Base-by-base conservation (phyloP, 2,329 filamentous ascomycete genomes). In the Colletotrichum salicis region DNA sequence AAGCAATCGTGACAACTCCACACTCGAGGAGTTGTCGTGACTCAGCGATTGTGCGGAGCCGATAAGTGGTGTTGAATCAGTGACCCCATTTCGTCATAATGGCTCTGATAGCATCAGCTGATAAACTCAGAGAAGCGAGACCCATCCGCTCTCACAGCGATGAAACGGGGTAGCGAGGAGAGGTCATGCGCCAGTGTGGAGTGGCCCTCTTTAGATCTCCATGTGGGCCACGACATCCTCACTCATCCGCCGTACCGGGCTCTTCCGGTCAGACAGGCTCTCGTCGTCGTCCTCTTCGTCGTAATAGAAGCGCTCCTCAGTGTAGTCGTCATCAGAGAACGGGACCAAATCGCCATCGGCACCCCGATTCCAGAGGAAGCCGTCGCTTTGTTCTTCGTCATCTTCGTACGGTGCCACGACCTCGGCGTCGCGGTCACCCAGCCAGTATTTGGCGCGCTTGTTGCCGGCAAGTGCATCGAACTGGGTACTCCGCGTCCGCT, bases 381-480 rank as follows among this genome's bases (percentile, higher is more conserved):
- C 85, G 64, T 90, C 87, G 70, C 86, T 83, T 56, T 85, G 82
- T 6, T 82, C 79, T 58, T 84, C 85, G 55, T 88, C 86, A 19
- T 89, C 86, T 35, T 83, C 82, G 29, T 85, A 84, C 4, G 80
- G 81, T 4, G 81, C 80, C 5, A 88, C 79, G 37, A 86, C 79
- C 76, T 86, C 84, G 6, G 85, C 87, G 64, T 87, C 83, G 63
- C 85, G 87, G 73, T 94, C 91, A 54, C 95, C 94, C 4, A 98
- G 88, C 96, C 95, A 98, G 82, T 94, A 98, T 73, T 89, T 90
- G 15, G 94, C 94, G 58, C 95, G 92, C 85, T 98, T 98, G 77
- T 89, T 90, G 8, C 92, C 92, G 45, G 91, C 90, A 3, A 77
- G 66, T 57, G 80, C 71, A 74, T 77, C 67, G 74, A 76, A 60